Conservation (phyloP, 2,329 filamentous ascomycete species). For the Aspergillus oerlinghausenensis region DNA sequence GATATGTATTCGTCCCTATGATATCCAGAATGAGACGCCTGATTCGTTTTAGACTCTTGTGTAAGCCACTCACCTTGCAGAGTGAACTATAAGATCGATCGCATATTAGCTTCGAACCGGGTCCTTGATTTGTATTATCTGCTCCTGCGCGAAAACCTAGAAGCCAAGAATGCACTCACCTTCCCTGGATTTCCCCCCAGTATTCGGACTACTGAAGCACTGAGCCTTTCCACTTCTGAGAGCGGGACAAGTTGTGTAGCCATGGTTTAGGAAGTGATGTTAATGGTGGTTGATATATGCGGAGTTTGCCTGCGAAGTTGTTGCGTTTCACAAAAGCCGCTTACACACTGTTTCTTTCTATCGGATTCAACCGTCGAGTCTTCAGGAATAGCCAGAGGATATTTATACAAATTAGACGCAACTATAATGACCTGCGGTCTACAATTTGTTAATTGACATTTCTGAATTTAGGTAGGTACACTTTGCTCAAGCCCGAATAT, state of each 20-base stretch:
- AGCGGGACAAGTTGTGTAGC: conserved; percentile 59
- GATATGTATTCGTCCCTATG: conserved; percentile 84
- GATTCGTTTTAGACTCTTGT: not conserved
- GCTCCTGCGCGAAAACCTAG: not conserved
- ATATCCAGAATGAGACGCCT: not conserved
- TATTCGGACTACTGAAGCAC: conserved; percentile 73
- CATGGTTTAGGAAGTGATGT: conserved; percentile 41
- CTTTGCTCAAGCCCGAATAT: not conserved
- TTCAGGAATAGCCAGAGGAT: not conserved
- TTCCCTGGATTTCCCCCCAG: conserved; percentile 89
- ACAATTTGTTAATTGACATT: not conserved
- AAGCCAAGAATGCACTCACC: conserved; percentile 35
- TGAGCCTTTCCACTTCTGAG: conserved; percentile 71
- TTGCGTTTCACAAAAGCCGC: not conserved
- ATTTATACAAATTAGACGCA: not conserved
- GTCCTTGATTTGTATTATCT: not conserved
- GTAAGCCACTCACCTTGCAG: conserved; percentile 49
- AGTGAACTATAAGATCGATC: conserved; percentile 43
- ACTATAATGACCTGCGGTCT: not conserved
- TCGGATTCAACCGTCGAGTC: not conserved
- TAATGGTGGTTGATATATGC: not conserved
- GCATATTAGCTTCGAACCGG: not conserved
- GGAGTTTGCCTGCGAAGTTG: not conserved
- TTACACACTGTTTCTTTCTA: not conserved
- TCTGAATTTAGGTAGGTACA: not conserved